phyloP scores from a whole-genome alignment of 441 rosid species.

The Populus hybrid region DNA sequence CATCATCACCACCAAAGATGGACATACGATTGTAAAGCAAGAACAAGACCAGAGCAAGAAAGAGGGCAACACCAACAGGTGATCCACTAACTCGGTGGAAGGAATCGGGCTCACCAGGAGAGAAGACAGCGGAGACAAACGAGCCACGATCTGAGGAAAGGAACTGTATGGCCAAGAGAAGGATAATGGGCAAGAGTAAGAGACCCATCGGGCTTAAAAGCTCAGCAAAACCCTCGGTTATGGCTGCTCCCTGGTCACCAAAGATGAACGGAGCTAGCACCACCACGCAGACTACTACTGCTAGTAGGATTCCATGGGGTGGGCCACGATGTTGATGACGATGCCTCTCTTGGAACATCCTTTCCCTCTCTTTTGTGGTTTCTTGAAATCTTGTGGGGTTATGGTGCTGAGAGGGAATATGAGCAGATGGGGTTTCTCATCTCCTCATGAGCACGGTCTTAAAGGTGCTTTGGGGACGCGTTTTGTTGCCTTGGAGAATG shows the following conservation, averaged over 20 bases:
- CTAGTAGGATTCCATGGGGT: conserved; percentile 77
- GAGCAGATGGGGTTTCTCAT: neutral
- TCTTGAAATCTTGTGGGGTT: neutral
- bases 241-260: conserved; percentile 81
- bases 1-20: conserved; percentile 77
- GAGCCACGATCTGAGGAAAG: conserved; percentile 87
- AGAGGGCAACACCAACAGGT: conserved; percentile 77
- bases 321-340: conserved; percentile 46
- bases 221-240: conserved; percentile 75
- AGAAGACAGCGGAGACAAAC: conserved; percentile 52
- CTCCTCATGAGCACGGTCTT: no score
- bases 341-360: conserved; percentile 37
- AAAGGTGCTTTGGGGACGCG: neutral
- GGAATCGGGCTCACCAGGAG: conserved; percentile 72
- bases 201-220: conserved; percentile 83
- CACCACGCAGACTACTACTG: conserved; percentile 59
- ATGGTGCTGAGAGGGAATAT: neutral
- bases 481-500: neutral
- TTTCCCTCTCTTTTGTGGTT: neutral
- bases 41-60: conserved; percentile 58
- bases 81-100: conserved; percentile 86
- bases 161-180: conserved; percentile 80
- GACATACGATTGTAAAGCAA: conserved; percentile 71
- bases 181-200: conserved; percentile 66
- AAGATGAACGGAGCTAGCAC: conserved; percentile 73